Evolutionary conservation across 768 basidiomycete genomes (phyloP), one percentile per base, ranked within the genome.

Genomic region (Agrocybe chaxingu): DNA sequence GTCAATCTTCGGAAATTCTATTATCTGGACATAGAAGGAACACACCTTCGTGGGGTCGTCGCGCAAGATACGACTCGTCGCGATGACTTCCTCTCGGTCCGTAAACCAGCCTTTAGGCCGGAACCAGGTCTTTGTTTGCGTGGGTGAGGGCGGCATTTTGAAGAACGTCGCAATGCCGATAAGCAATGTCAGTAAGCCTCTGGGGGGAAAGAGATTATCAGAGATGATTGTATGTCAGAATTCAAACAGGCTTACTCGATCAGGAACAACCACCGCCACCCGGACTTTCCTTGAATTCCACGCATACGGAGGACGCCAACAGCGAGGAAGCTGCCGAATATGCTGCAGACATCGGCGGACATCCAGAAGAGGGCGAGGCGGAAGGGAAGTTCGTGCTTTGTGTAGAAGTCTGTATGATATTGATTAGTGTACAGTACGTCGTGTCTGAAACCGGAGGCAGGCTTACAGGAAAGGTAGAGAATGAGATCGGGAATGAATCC

Each of bases 31-130:
- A 24, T 36, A 19, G 7, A 32, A 1, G n/a, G 11, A 32, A 54
- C 56, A 1, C 13, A 73, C 78, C 67, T 83, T 84, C 7, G 75
- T 72, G 3, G 83, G 82, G 59, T 85, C 82, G 60, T 85, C 84
- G 6, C 84, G 72, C 16, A 85, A 66, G n/a, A 86, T 70, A 9
- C 81, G 73, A 29, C 77, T 74, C 1, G 84, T 81, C 0, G 82
- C 72, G 43, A 87, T 86, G 1, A 70, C 65, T 56, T 85, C 84
- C 53, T 85, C 80, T 13, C 78, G 67, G 42, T 81, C 80, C 0
- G 75, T 80, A 60, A 84, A 84, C 83, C 82, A 85, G 0, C 82
- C 80, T 35, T 79, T 77, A 0, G 78, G 78, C 41, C 82, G 62
- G 68, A 78, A 82, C 76, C 80, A 77, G 0, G 71, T 62, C 51